Evolutionary conservation across 805 yeast genomes (phyloP).

Genomic region (Candida chauliodis): DNA sequence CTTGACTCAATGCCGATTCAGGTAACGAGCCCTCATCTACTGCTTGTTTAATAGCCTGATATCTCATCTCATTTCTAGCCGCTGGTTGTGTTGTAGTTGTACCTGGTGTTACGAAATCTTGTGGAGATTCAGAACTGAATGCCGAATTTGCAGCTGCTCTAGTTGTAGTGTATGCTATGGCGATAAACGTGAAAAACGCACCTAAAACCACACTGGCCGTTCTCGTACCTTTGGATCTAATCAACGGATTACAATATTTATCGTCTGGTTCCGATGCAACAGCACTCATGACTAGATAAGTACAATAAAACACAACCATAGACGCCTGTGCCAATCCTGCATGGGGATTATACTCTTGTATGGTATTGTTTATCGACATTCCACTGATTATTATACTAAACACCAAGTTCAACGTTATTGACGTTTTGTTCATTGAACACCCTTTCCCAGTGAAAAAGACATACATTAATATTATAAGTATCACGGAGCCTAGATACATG

Average conservation of each 20-base stretch:
- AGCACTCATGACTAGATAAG: slow-evolving; percentile 86
- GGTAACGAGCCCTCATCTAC: slow-evolving; percentile 96
- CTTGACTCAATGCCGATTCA: slow-evolving; percentile 79
- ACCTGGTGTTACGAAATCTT: slow-evolving; percentile 35
- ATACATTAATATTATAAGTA: slow-evolving; percentile 76
- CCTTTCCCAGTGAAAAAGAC: slow-evolving; percentile 76
- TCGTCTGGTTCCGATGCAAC: slow-evolving; percentile 97
- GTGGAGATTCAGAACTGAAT: slow-evolving; percentile 39
- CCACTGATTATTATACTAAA: slow-evolving; percentile 61
- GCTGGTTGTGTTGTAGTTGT: slow-evolving; percentile 38
- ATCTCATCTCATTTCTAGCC: slow-evolving; percentile 68
- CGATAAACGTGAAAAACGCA: slow-evolving; percentile 88
- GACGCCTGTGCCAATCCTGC: slow-evolving; percentile 97
- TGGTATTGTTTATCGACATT: slow-evolving; percentile 72
- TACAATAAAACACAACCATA: slow-evolving; percentile 91
- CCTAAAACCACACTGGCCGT: slow-evolving; percentile 85
- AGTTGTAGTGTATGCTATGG: slow-evolving; percentile 95
- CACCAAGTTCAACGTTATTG: slow-evolving; percentile 73
- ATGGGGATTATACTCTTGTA: slow-evolving; percentile 90
- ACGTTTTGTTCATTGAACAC: slow-evolving; percentile 86
- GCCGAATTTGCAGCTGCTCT: slow-evolving; percentile 78
- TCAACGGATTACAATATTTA: slow-evolving; percentile 83
- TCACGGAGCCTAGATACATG: slow-evolving; percentile 75
- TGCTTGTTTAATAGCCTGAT: slow-evolving; percentile 87
- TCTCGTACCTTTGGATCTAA: slow-evolving; percentile 85